These are phyloP conservation scores for Salix exigua DNA, from an alignment of 345 rosid genomes.

Conservation along the genomic window DNA sequence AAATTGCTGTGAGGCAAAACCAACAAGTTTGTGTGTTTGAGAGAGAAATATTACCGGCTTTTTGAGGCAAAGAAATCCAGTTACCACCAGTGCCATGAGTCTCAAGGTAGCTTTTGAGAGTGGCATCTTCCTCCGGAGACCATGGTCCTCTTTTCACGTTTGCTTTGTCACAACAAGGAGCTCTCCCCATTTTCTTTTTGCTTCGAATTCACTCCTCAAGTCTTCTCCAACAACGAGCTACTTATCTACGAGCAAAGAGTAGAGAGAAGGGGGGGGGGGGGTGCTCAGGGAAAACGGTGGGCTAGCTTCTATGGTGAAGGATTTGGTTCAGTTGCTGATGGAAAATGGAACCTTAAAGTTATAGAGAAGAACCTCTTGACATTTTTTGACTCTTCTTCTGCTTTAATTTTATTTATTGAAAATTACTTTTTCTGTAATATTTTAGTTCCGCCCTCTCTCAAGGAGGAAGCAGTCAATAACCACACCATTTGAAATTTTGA, in stretches of 20 bases:
- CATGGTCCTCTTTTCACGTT: constrained; percentile 89
- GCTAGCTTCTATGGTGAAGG: not conserved
- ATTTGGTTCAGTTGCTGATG: not conserved
- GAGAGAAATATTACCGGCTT: constrained; percentile 51
- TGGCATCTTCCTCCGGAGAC: constrained; percentile 90
- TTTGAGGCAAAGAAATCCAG: constrained; percentile 80
- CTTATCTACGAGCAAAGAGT: not conserved
- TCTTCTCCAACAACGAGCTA: not conserved
- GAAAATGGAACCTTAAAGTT: not conserved
- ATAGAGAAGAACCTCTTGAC: not conserved
- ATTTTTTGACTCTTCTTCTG: not conserved
- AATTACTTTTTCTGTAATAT: not conserved
- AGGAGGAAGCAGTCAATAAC: not conserved
- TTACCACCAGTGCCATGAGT: constrained; percentile 70
- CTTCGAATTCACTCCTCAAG: not conserved
- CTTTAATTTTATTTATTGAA: not conserved
- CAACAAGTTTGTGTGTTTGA: not conserved
- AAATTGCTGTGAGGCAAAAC: not conserved
- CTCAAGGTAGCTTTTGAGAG: constrained; percentile 64
- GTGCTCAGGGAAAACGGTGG: not conserved
- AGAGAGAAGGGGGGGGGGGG: not conserved
- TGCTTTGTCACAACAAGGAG: constrained; percentile 89
- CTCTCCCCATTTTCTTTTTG: constrained; percentile 59
- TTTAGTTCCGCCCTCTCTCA: not conserved
- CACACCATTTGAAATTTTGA: not conserved